A percentile compares a stretch with the other conserved stretches of the same genome.
phyloP scores from a whole-genome alignment of 345 rosid species.

The Gossypium ekmanianum region DNA sequence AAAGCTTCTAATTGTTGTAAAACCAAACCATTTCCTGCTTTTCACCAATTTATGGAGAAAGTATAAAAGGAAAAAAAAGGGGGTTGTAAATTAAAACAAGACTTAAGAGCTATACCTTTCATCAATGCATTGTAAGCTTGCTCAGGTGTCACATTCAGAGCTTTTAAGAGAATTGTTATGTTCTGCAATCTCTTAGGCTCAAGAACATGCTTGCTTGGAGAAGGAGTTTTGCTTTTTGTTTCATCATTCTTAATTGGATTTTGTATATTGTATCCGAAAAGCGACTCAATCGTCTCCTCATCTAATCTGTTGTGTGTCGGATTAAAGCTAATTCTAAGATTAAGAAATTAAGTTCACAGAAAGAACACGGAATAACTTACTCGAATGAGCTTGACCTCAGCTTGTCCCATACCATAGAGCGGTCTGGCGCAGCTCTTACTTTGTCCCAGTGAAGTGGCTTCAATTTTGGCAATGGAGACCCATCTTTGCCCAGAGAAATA shows the following conservation, averaged over 20 bases:
- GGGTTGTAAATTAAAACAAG: neutral
- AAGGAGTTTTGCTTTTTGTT: slow-evolving; percentile 74
- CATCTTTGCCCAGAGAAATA: slow-evolving; percentile 71
- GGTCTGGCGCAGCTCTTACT: slow-evolving; percentile 90
- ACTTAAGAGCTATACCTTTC: slow-evolving; percentile 47
- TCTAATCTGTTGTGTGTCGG: slow-evolving; percentile 52
- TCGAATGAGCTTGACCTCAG: slow-evolving; percentile 89
- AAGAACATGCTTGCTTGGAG: slow-evolving; percentile 86
- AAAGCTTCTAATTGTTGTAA: slow-evolving; percentile 87
- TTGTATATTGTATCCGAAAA: slow-evolving; percentile 78
- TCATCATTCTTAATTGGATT: slow-evolving; percentile 59
- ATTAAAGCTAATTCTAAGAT: neutral
- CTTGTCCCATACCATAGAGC: slow-evolving; percentile 92
- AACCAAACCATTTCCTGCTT: slow-evolving; percentile 63
- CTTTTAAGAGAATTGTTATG: slow-evolving; percentile 84
- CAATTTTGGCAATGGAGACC: slow-evolving; percentile 73
- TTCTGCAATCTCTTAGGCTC: slow-evolving; percentile 94
- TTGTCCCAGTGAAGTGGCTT: slow-evolving; percentile 99
- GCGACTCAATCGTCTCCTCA: slow-evolving; percentile 97
- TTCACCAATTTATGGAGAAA: neutral
- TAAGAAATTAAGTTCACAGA: neutral
- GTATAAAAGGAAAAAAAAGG: neutral
- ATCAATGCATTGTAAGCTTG: slow-evolving; percentile 71
- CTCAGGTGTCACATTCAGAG: slow-evolving; percentile 64
- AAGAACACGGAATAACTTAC: slow-evolving; percentile 41